Conservation (phyloP, 2,329 filamentous ascomycete genomes). For the Dactylellina sp. region DNA sequence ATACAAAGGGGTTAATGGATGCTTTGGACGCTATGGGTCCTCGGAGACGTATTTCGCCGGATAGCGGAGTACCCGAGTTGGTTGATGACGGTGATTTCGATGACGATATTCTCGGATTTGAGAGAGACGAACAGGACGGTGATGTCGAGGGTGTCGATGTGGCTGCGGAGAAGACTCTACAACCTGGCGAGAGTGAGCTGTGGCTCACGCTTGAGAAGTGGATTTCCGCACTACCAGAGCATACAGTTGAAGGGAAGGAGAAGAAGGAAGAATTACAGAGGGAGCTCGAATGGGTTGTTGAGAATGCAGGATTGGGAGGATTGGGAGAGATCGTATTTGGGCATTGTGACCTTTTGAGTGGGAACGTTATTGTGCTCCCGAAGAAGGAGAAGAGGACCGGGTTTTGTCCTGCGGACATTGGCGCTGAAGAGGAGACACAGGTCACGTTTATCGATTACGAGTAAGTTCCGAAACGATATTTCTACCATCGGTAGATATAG, state of each 20-base stretch:
- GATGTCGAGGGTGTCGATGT: constrained; percentile 6
- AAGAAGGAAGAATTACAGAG: constrained; percentile 56
- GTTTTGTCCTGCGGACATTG: constrained; percentile 56
- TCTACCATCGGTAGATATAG: background rate
- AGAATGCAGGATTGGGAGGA: constrained; percentile 45
- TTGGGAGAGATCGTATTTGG: constrained; percentile 77
- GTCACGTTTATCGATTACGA: constrained; percentile 98
- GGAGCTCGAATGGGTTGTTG: constrained; percentile 56
- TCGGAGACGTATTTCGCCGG: constrained; percentile 57
- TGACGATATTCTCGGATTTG: constrained; percentile 28
- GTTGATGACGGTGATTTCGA: constrained; percentile 33
- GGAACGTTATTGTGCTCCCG: constrained; percentile 90
- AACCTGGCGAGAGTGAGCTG: constrained; percentile 63
- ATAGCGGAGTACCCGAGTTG: constrained; percentile 59
- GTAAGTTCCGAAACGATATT: constrained; percentile 36
- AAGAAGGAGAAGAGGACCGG: constrained; percentile 62
- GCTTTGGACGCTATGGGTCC: constrained; percentile 55
- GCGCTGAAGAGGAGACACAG: constrained; percentile 64
- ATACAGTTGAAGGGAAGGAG: constrained; percentile 71
- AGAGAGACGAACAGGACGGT: background rate
- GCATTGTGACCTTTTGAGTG: constrained; percentile 94
- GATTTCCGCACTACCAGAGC: constrained; percentile 84
- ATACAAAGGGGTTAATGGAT: constrained; percentile 70
- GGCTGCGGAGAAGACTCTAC: constrained; percentile 22
- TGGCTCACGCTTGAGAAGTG: constrained; percentile 98